Percentiles rank a stretch among this genome's conserved stretches.
These are phyloP conservation scores for Citrus unshiu DNA, from an alignment of 345 rosid genomes.

Conservation along the genomic window DNA sequence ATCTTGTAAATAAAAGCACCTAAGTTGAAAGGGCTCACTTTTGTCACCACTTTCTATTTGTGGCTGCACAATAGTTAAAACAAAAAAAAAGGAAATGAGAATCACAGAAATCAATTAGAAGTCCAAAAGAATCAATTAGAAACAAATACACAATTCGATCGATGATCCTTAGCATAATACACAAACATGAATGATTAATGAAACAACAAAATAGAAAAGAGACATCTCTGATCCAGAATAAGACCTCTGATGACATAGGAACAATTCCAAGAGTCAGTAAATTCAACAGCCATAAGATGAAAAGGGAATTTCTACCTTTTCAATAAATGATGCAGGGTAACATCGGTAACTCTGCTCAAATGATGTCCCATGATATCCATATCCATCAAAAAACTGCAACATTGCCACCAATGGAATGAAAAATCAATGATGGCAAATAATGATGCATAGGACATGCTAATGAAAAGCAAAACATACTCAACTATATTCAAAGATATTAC, in stretches of 20 bases:
- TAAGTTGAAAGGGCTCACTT: conserved; percentile 51
- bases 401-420: not conserved
- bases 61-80: conserved; percentile 55
- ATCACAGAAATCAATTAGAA: not conserved
- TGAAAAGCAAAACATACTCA: not conserved
- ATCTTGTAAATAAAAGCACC: not conserved
- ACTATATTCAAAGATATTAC: not conserved
- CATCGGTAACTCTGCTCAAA: conserved; percentile 96
- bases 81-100: conserved; percentile 9
- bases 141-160: not conserved
- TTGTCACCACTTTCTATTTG: conserved; percentile 98
- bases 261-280: conserved; percentile 1
- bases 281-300: not conserved
- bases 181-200: not conserved
- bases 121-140: not conserved
- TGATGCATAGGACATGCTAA: not conserved
- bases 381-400: conserved; percentile 78
- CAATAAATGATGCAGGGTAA: conserved; percentile 97
- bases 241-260: not conserved
- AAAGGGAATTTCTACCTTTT: conserved; percentile 52
- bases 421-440: not conserved
- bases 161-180: not conserved
- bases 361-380: conserved; percentile 87
- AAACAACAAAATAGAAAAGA: not conserved
- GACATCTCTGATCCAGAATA: not conserved